Conservation (phyloP, 768 basidiomycete genomes). For the Lentinula detonsa region DNA sequence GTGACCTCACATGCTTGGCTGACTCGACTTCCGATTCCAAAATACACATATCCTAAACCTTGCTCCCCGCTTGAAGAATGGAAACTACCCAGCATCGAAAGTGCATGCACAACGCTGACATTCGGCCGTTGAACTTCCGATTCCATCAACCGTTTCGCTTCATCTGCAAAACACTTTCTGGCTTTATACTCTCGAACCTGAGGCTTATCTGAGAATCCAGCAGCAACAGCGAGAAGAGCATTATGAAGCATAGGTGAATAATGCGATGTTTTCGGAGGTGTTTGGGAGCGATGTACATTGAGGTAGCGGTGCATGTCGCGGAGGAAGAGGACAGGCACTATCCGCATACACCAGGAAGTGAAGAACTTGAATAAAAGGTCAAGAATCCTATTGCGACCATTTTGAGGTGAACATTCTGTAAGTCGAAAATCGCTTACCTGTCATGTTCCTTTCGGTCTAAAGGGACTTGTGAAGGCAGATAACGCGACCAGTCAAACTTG, state of each 20-base stretch:
- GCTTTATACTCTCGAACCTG: constrained; percentile 9
- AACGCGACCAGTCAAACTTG: constrained; percentile 44
- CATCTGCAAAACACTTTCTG: constrained; percentile 9
- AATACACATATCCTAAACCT: constrained; percentile 13
- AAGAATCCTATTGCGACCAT: constrained; percentile 20
- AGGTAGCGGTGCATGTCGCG: constrained; percentile 35
- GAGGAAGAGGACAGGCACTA: constrained; percentile 32
- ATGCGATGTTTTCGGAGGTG: constrained; percentile 26
- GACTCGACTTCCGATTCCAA: constrained; percentile 25
- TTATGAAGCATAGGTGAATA: constrained; percentile 54
- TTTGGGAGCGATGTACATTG: constrained; percentile 15
- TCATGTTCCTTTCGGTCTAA: constrained; percentile 31
- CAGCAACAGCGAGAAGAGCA: constrained; percentile 26
- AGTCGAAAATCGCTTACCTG: constrained; percentile 5
- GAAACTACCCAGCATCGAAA: constrained; percentile 14
- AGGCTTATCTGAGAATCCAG: constrained; percentile 15
- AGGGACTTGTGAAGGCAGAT: constrained; percentile 35
- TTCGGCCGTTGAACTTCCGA: constrained; percentile 14
- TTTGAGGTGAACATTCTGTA: background rate
- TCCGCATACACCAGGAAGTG: constrained; percentile 31
- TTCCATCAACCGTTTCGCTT: constrained; percentile 11
- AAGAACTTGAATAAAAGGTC: constrained; percentile 33
- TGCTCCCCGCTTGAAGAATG: constrained; percentile 12
- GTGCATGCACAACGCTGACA: constrained; percentile 15
- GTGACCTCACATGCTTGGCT: constrained; percentile 33